Percentiles rank a stretch among this genome's conserved stretches.
Conservation (phyloP, 352 stramenopile genomes). For the Pythium aquatile region DNA sequence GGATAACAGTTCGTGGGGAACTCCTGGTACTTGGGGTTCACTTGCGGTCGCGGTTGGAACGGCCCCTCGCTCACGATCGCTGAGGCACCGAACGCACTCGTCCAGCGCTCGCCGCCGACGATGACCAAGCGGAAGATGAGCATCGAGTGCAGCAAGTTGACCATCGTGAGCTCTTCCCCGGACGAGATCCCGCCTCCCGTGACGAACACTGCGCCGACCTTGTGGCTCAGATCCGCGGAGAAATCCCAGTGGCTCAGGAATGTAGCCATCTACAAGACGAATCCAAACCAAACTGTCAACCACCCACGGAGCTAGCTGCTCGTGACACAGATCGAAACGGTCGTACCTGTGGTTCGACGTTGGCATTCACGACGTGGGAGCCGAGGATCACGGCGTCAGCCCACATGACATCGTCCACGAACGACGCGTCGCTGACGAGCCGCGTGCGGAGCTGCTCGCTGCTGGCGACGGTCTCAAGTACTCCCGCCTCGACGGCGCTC, state of each 20-base stretch:
- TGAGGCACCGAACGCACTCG: constrained; percentile 80
- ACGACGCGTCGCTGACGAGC: constrained; percentile 62
- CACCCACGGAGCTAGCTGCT: too few relatives aligned
- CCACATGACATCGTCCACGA: constrained; percentile 75
- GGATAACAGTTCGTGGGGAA: constrained; percentile 60
- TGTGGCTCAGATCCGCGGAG: constrained; percentile 70
- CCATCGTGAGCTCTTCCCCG: constrained; percentile 84
- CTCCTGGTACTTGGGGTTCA: constrained; percentile 18
- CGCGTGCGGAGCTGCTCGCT: constrained; percentile 48
- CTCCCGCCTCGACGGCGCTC: constrained; percentile 53
- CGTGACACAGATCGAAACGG: neutral
- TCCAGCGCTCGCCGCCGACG: constrained; percentile 84
- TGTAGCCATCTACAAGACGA: constrained; percentile 42
- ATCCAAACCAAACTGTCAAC: neutral
- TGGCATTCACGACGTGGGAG: constrained; percentile 84
- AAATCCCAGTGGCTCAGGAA: constrained; percentile 79
- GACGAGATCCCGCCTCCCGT: constrained; percentile 78
- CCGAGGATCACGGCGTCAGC: constrained; percentile 84
- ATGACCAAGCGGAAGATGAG: constrained; percentile 88
- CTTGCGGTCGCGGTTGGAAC: constrained; percentile 36
- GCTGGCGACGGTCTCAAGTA: constrained; percentile 33
- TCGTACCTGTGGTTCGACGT: constrained; percentile 79
- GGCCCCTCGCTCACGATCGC: constrained; percentile 78
- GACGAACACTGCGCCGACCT: constrained; percentile 85
- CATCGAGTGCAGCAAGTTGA: constrained; percentile 84